Conservation (phyloP, 805 yeast species). For the Pichia occidentalis region DNA sequence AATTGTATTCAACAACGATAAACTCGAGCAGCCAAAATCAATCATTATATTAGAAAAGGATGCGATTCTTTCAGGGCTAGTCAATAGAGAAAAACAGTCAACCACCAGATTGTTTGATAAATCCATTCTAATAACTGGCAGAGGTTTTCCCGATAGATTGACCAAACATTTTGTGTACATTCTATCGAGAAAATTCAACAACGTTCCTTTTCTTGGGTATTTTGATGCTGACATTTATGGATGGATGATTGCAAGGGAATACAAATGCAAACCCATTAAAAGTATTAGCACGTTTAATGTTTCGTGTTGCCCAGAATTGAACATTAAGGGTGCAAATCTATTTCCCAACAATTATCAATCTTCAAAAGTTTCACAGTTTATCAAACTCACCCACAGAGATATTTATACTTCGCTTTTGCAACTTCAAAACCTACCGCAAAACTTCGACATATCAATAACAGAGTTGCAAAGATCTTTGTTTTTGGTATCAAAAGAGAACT, state of each 20-base stretch:
- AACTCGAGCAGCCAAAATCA: slow-evolving; percentile 19
- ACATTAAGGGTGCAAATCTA: slow-evolving; percentile 8
- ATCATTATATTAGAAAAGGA: slow-evolving; percentile 47
- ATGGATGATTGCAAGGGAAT: slow-evolving; percentile 41
- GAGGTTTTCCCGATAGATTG: slow-evolving; percentile 58
- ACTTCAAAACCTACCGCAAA: neutral
- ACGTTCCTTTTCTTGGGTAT: slow-evolving; percentile 37
- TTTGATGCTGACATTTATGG: slow-evolving; percentile 69
- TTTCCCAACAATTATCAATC: neutral
- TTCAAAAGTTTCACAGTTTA: neutral
- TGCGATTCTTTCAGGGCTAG: slow-evolving; percentile 37
- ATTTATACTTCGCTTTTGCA: neutral
- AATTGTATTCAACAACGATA: slow-evolving; percentile 6
- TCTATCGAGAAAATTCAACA: slow-evolving; percentile 19
- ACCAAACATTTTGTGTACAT: slow-evolving; percentile 36
- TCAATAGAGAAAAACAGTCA: neutral
- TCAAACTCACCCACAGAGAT: slow-evolving; percentile 8
- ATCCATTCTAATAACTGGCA: slow-evolving; percentile 43
- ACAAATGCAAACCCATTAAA: slow-evolving; percentile 12
- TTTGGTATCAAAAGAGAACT: slow-evolving; percentile 14
- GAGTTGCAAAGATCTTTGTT: slow-evolving; percentile 15
- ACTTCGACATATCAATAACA: neutral
- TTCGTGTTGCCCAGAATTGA: slow-evolving; percentile 1
- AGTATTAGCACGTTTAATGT: neutral
- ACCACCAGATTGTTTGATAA: neutral